These are phyloP conservation scores for Fistulifera pelliculosa DNA, from an alignment of 108 stramenopile genomes.

Conservation along the genomic window DNA sequence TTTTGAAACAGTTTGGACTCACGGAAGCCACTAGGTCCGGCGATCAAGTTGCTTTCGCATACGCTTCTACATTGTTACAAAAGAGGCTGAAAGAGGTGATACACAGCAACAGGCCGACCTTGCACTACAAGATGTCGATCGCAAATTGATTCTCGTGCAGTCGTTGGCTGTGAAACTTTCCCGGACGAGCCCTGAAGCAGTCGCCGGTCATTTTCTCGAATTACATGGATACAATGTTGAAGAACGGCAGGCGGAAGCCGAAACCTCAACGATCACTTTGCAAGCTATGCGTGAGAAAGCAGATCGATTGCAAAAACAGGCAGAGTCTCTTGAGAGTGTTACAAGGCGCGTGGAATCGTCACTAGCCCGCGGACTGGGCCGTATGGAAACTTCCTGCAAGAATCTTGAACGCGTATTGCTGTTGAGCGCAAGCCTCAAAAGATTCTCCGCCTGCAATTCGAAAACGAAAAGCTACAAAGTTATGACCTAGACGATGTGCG, in stretches of 20 bases:
- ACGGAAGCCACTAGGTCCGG: constrained; percentile 11
- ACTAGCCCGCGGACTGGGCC: constrained; percentile 39
- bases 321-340: constrained; percentile 49
- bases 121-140: constrained; percentile 74
- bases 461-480: constrained; percentile 53
- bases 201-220: constrained; percentile 59
- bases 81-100: constrained; percentile 5
- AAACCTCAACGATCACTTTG: constrained; percentile 16
- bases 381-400: constrained; percentile 66
- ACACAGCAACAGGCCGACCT: constrained; percentile 41
- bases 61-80: constrained; percentile 61
- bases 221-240: constrained; percentile 55
- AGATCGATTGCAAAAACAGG: constrained; percentile 61
- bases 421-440: constrained; percentile 64
- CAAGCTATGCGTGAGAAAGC: constrained; percentile 46
- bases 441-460: constrained; percentile 70
- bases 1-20: constrained; percentile 49
- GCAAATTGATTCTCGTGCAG: constrained; percentile 67
- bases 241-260: constrained; percentile 11
- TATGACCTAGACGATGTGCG: constrained; percentile 66
- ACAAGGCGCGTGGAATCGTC: constrained; percentile 64
- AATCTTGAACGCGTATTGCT: constrained; percentile 59
- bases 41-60: constrained; percentile 48
- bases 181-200: constrained; percentile 62
- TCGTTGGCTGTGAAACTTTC: constrained; percentile 64